Base-by-base conservation (phyloP, 257 asterid genomes). In the Solanum megistacrolobum region DNA sequence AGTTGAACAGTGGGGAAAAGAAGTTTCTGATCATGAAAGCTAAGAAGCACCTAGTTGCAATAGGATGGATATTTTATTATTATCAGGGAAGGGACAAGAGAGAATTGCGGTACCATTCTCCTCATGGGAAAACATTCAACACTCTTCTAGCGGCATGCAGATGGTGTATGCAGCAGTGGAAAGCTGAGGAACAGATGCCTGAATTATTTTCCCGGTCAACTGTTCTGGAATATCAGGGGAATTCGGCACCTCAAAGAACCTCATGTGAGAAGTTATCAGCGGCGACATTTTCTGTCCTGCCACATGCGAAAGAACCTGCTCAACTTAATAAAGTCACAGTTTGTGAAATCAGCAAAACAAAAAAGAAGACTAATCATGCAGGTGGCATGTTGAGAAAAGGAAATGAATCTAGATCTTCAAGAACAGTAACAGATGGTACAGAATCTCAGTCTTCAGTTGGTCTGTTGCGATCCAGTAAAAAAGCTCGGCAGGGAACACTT, bases 21-120 rank as follows among this genome's bases (percentile, higher is more conserved):
- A 48, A 31, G 18, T 3, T 48, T 82, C 18, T 48, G 41, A 48
- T 13, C 41, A 32, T 48, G n/a, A 89, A 91, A 90, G 96, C 93
- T 68, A 95, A 88, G 90, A 89, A 90, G 88, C 98, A 95, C 90
- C 91, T 95, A 87, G 66, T 89, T 88, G 90, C 92, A 29, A 68
- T 87, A 16, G 96, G 94, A 7, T 95, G 98, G 98, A 79, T 75
- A 43, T 86, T 93, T 29, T 71, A 85, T 87, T 60, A 69, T 87
- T 35, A 69, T 4, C 55, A 0, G 34, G 91, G 88, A 86, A 81
- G 86, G 68, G 7, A 23, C 32, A 35, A 12, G 52, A 89, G 78
- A 90, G 94, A 94, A 87, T 0, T 91, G 43, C 92, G 91, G 39
- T 95, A 93, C 89, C 1, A 14, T 36, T 88, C 98, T 34, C 98